Percentiles rank a stretch among this genome's conserved stretches.
Evolutionary conservation across 2,329 filamentous ascomycete genomes (phyloP).

Genomic region (Nigrospora osmanthi): DNA sequence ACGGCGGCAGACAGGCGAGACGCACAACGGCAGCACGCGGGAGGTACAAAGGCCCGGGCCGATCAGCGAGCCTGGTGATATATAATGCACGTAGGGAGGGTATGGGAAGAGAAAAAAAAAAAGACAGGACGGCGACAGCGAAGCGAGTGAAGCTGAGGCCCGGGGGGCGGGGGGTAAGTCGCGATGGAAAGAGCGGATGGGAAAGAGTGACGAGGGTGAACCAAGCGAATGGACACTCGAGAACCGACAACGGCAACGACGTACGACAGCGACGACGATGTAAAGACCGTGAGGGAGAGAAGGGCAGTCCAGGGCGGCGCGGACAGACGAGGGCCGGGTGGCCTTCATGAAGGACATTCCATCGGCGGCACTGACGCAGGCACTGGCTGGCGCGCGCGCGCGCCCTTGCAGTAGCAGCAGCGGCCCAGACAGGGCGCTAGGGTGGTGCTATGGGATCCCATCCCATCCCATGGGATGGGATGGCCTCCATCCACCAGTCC

Average conservation of each 20-base stretch:
- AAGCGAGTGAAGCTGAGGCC: conserved; percentile 39
- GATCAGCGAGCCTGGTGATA: background rate
- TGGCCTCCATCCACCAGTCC: too few species aligned
- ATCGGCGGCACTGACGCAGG: too few species aligned
- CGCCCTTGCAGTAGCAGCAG: too few species aligned
- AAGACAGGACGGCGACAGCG: conserved; percentile 39
- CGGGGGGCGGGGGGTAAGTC: background rate
- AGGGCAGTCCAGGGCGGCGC: conserved; percentile 9
- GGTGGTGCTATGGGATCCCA: too few species aligned
- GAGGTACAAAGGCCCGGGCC: conserved; percentile 2
- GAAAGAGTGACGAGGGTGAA: conserved; percentile 16
- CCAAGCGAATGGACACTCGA: conserved; percentile 16
- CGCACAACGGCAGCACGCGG: too few species aligned
- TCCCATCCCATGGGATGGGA: too few species aligned
- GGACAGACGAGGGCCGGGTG: conserved; percentile 6
- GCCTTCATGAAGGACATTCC: background rate
- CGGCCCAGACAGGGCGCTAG: too few species aligned
- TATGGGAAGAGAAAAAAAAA: conserved; percentile 15
- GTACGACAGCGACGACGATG: conserved; percentile 22
- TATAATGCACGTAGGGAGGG: too few species aligned
- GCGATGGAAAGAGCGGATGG: conserved; percentile 28
- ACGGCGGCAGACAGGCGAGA: too few species aligned
- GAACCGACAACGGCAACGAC: conserved; percentile 21
- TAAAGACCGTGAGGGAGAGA: conserved; percentile 23
- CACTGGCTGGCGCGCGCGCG: too few species aligned